Evolutionary conservation across 345 rosid genomes (phyloP), one percentile per base, ranked within the genome.

Genomic region (Limnanthes douglasii): DNA sequence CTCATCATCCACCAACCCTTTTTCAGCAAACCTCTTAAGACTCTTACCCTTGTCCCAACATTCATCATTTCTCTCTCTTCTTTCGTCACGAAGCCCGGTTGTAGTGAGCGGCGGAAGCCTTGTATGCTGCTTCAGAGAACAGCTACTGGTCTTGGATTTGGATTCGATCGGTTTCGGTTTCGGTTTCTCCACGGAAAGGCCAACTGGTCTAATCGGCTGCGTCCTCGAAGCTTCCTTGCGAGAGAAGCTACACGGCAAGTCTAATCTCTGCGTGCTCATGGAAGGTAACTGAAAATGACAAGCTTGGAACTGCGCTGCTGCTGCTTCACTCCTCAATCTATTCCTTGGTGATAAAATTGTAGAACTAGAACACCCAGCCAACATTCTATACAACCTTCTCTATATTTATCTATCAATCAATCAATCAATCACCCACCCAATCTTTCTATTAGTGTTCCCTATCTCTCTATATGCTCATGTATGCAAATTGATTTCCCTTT

Each of bases 351-450:
- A 90, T 73, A 84, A 51, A 76, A 90, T 56, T 77, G 94, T 57
- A 35, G 96, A 73, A 60, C 93, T 84, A 48, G 96, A 80, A 65
- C 93, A 80, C 67, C 98, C 96, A 51, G 94, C 94, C 98, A 90
- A 80, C 98, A 90, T 90, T 60, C 70, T 84, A 73, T 76, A 72
- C 42, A 62, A 48, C 32, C 59, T 60, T 61, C 48, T 56, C 66
- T 53, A 38, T 23, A 43, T 62, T 57, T 43, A 29, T 30, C 16
- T 14, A 26, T 32, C 22, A 29, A 31, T 29, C 46, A 48, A 24
- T 37, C 23, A 38, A 34, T 39, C 37, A 49, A 45, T 52, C 70
- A 56, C 77, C 75, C 75, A 53, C 81, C 73, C 64, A 46, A 35
- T 35, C 40, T 43, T 43, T 54, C 44, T 56, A 20, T 31, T 48